Base-by-base conservation (phyloP, 2,329 filamentous ascomycete species). In the Ustulina deusta region DNA sequence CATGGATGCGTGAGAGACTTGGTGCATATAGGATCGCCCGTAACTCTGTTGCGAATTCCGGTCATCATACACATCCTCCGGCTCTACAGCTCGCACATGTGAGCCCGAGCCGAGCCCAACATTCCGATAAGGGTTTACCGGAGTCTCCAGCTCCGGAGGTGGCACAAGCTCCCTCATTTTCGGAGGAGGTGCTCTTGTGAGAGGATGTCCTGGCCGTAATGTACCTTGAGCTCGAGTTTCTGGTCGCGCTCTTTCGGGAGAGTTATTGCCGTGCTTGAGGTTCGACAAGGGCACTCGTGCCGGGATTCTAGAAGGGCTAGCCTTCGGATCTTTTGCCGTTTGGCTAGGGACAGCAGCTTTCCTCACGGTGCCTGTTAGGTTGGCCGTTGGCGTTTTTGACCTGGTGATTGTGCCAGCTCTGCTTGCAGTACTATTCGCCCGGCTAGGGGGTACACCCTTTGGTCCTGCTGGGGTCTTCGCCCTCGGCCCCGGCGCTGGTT, bases 1-100 rank as follows among this genome's bases (percentile, higher is more conserved):
- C 61, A 84, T 79, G 1, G 83, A 84, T 1, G 80, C 78, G 52
- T 79, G 76, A 15, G 75, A 72, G 32, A 74, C 64, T 32, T 77
- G 72, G 29, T 73, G 72, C 25, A 79, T 72, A 3, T 81, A 81
- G 2, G 82, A 80, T 27, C 72, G 73, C n/a, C 66, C 63, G 49
- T 77, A 73, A 56, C 68, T 81, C 78, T 67, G 80, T 76, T 68
- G 82, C 74, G 83, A 82, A 69, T 83, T 82, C 48, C 80, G 76
- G 74, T 95, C 93, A 74, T 95, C 91, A 75, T 97, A 97, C 0
- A 93, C 90, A 74, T 97, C 95, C 74, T 97, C 95, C 0, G 93
- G 92, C 69, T 89, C 86, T 4, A 90, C 83, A 7, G 85, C 84
- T 22, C 88, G 84, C 46, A 90, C 85, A 77, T 89, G 81, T n/a